These are phyloP conservation scores for Calonectria henricotiae DNA, from an alignment of 2,329 filamentous ascomycete species.

Conservation along the genomic window DNA sequence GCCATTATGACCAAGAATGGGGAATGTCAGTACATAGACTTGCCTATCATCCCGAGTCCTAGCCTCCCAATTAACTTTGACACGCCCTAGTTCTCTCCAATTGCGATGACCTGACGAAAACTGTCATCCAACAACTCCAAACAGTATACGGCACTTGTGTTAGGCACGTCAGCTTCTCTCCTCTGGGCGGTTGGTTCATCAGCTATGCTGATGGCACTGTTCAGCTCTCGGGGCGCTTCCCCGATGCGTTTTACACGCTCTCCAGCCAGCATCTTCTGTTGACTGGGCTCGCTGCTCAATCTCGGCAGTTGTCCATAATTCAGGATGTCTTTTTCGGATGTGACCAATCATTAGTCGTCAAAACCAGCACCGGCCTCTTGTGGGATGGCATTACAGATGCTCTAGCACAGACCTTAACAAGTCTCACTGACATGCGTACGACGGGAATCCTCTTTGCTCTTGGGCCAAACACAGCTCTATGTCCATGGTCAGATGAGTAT, in stretches of 20 bases:
- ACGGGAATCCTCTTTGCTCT: background rate
- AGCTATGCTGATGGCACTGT: constrained; percentile 28
- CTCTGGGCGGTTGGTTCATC: constrained; percentile 38
- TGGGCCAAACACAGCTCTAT: constrained; percentile 26
- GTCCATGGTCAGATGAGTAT: constrained; percentile 31
- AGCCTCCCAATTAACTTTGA: constrained; percentile 1
- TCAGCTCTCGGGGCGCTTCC: constrained; percentile 29
- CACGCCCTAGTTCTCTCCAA: constrained; percentile 35
- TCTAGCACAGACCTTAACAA: constrained; percentile 12
- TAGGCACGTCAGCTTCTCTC: constrained; percentile 31
- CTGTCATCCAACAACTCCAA: constrained; percentile 21
- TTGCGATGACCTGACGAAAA: constrained; percentile 7
- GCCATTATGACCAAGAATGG: constrained; percentile 37
- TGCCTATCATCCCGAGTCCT: background rate
- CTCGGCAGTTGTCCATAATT: constrained; percentile 18
- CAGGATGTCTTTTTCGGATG: constrained; percentile 29
- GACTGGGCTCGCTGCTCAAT: background rate
- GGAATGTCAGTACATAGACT: constrained; percentile 18
- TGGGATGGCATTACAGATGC: constrained; percentile 20
- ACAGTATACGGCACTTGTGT: background rate
- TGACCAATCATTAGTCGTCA: constrained; percentile 14
- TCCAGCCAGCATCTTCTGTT: constrained; percentile 18
- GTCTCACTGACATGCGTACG: background rate
- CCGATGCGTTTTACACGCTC: constrained; percentile 32
- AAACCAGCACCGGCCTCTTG: constrained; percentile 3